A percentile compares a stretch with the other conserved stretches of the same genome.
Evolutionary conservation across 257 asterid species (phyloP).

Genomic region (Plantago elongata): DNA sequence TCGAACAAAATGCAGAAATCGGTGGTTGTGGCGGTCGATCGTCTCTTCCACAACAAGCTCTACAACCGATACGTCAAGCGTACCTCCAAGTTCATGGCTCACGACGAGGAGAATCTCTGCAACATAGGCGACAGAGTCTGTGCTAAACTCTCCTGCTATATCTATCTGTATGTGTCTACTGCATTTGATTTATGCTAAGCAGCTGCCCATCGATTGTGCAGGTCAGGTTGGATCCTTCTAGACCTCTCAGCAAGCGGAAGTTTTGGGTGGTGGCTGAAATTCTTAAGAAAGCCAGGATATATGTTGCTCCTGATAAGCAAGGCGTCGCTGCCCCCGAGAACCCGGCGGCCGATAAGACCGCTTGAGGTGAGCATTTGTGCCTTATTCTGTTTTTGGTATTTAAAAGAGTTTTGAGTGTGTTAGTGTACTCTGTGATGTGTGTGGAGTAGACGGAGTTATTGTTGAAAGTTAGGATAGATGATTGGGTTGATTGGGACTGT

Average conservation of each 20-base stretch:
- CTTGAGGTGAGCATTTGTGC: too few species aligned
- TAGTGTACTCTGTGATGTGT: too few species aligned
- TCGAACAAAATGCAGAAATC: conserved; percentile 93
- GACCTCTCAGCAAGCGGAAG: conserved; percentile 83
- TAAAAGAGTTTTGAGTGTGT: too few species aligned
- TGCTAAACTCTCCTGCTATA: neutral
- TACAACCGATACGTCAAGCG: conserved; percentile 86
- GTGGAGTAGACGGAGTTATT: too few species aligned
- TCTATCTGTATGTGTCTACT: neutral
- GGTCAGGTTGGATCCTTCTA: conserved; percentile 79
- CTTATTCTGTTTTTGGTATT: too few species aligned
- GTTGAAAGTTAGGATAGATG: too few species aligned
- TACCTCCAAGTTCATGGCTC: conserved; percentile 95
- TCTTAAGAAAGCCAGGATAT: conserved; percentile 70
- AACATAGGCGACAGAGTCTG: conserved; percentile 77
- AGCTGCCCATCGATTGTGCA: conserved; percentile 22
- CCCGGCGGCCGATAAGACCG: too few species aligned
- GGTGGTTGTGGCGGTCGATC: conserved; percentile 88
- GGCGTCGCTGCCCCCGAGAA: too few species aligned
- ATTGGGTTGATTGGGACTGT: too few species aligned
- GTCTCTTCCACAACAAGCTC: conserved; percentile 70
- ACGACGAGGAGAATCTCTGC: conserved; percentile 63
- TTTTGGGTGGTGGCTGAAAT: conserved; percentile 75
- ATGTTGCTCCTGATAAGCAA: conserved; percentile 31
- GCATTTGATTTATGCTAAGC: neutral